Conservation (phyloP, 2,329 filamentous ascomycete genomes). For the Botrytis porri region DNA sequence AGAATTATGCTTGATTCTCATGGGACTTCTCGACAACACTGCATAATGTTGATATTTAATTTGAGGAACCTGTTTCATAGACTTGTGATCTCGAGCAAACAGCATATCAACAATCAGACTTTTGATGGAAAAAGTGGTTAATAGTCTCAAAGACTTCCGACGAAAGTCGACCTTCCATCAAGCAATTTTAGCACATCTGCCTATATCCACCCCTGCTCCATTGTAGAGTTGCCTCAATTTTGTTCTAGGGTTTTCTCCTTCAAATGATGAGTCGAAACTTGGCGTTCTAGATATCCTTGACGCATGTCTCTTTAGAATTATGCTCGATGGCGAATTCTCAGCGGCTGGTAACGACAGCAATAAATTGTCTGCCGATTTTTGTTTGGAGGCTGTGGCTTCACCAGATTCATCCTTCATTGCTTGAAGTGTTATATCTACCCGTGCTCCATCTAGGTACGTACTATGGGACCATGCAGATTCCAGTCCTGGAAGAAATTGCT, state of each 20-base stretch:
- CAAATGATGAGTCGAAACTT: slow-evolving; percentile 44
- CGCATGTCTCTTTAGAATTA: slow-evolving; percentile 49
- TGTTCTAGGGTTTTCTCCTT: slow-evolving; percentile 31
- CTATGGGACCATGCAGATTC: slow-evolving; percentile 56
- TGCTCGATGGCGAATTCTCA: slow-evolving; percentile 24
- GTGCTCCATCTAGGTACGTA: slow-evolving; percentile 45
- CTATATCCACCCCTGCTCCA: slow-evolving; percentile 30
- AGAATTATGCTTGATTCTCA: not conserved
- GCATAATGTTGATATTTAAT: not conserved
- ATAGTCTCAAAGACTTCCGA: slow-evolving; percentile 16
- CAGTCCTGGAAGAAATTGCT: slow-evolving; percentile 50
- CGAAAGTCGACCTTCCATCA: slow-evolving; percentile 20
- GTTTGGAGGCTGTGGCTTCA: slow-evolving; percentile 15
- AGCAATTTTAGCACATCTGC: slow-evolving; percentile 34
- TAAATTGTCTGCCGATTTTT: slow-evolving; percentile 47
- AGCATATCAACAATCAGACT: not conserved
- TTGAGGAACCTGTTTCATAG: not conserved
- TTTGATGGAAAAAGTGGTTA: not conserved
- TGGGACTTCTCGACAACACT: not conserved
- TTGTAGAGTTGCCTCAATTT: slow-evolving; percentile 33
- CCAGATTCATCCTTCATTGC: not conserved
- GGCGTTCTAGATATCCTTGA: slow-evolving; percentile 52
- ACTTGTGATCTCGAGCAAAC: not conserved
- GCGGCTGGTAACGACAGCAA: slow-evolving; percentile 25
- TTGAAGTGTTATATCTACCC: slow-evolving; percentile 1